Conservation (phyloP, 2,329 filamentous ascomycete species). For the Fusarium domesticum region DNA sequence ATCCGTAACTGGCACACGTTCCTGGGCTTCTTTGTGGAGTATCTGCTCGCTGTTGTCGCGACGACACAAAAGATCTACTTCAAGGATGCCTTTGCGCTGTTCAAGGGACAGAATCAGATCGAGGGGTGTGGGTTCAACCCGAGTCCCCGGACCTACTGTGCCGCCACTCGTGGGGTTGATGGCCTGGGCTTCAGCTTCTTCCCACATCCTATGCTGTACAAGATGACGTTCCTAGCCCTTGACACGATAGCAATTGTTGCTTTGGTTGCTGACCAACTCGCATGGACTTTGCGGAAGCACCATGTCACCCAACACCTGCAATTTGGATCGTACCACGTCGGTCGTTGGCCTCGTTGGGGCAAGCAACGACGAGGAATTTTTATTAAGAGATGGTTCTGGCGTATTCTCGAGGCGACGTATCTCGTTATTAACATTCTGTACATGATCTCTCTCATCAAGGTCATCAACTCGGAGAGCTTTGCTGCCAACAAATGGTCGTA, state of each 20-base stretch:
- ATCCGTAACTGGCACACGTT: constrained; percentile 42
- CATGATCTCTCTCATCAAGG: constrained; percentile 36
- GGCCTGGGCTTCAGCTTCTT: constrained; percentile 37
- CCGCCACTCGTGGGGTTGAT: constrained; percentile 34
- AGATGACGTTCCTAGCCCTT: constrained; percentile 37
- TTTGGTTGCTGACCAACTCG: constrained; percentile 35
- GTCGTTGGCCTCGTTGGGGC: constrained; percentile 32
- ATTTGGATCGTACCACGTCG: constrained; percentile 33
- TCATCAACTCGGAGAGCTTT: constrained; percentile 38
- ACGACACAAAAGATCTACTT: constrained; percentile 38
- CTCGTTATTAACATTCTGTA: constrained; percentile 40
- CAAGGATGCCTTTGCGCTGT: constrained; percentile 34
- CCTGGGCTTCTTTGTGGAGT: constrained; percentile 39
- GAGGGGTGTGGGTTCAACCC: constrained; percentile 36
- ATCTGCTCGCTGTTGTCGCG: constrained; percentile 38
- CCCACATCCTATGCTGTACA: constrained; percentile 38
- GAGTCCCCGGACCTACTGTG: constrained; percentile 39
- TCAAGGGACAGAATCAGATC: constrained; percentile 33
- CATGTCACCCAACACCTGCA: constrained; percentile 31
- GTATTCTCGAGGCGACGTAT: constrained; percentile 36
- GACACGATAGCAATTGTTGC: constrained; percentile 37
- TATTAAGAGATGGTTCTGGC: constrained; percentile 34
- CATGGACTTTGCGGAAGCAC: constrained; percentile 38
- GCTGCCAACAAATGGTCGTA: constrained; percentile 36
- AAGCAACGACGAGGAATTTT: constrained; percentile 30